These are phyloP conservation scores for Pelagomonas calceolata DNA, from an alignment of 108 stramenopile species.

Conservation along the genomic window DNA sequence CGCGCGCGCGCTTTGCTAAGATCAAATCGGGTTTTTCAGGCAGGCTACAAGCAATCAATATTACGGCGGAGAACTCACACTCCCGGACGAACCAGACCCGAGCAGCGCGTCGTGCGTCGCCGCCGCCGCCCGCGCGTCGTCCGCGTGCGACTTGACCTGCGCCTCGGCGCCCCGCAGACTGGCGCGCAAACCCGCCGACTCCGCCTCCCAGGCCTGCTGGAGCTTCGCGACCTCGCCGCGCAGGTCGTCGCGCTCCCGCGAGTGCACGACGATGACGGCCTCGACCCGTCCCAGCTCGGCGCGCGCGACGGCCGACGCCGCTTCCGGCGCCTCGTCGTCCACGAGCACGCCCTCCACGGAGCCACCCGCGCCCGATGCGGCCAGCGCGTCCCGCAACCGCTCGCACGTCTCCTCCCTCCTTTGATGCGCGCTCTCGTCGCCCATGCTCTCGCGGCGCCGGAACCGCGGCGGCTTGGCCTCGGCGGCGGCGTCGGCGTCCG, in stretches of 20 bases:
- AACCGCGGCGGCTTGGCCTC: background rate
- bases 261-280: background rate
- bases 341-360: background rate
- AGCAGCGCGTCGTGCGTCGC: background rate
- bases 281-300: too few relatives aligned
- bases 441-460: too few relatives aligned
- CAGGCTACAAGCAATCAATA: too few relatives aligned
- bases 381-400: background rate
- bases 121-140: background rate
- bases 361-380: background rate
- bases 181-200: background rate
- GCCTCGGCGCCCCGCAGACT: background rate
- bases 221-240: background rate
- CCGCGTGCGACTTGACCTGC: background rate
- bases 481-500: background rate
- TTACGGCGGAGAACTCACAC: too few relatives aligned
- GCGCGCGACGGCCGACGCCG: too few relatives aligned
- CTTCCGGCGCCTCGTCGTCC: too few relatives aligned
- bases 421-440: too few relatives aligned
- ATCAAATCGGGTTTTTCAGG: too few relatives aligned
- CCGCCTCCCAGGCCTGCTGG: background rate
- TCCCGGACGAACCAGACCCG: background rate
- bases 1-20: too few relatives aligned
- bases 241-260: background rate
- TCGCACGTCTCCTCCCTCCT: too few relatives aligned